These are phyloP conservation scores for Hymenoscyphus infarciens DNA, from an alignment of 2,329 filamentous ascomycete species.

Conservation along the genomic window DNA sequence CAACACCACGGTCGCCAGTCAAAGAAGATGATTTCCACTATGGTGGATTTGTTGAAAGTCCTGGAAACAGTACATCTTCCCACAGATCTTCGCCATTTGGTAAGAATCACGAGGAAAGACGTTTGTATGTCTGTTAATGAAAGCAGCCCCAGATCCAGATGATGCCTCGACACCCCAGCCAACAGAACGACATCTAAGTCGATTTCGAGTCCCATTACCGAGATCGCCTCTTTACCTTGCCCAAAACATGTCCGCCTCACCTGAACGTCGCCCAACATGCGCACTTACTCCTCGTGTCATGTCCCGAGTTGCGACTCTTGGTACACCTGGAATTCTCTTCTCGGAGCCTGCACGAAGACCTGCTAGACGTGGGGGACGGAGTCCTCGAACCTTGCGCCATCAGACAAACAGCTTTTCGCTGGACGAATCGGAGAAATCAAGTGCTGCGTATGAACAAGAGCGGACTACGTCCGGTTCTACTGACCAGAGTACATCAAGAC, in stretches of 20 bases:
- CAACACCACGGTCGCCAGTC: conserved; percentile 12
- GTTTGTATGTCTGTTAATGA: neutral
- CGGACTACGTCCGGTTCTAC: conserved; percentile 25
- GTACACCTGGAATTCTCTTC: conserved; percentile 33
- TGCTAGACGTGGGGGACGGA: conserved; percentile 9
- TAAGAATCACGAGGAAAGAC: conserved; percentile 8
- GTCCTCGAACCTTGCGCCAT: conserved; percentile 31
- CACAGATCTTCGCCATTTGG: conserved; percentile 23
- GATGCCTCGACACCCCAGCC: conserved; percentile 31
- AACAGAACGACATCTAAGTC: conserved; percentile 15
- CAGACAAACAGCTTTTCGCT: conserved; percentile 38
- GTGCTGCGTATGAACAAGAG: conserved; percentile 33
- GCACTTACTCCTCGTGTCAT: conserved; percentile 29
- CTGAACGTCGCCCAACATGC: conserved; percentile 25
- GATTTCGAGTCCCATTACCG: conserved; percentile 25
- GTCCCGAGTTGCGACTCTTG: conserved; percentile 25
- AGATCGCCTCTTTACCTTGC: conserved; percentile 35
- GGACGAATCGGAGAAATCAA: conserved; percentile 33
- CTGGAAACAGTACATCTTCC: conserved; percentile 12
- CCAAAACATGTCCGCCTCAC: conserved; percentile 34
- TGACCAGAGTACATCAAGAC: conserved; percentile 18
- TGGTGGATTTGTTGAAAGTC: conserved; percentile 30
- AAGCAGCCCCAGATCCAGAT: conserved; percentile 21
- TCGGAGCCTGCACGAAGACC: conserved; percentile 32
- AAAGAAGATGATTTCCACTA: conserved; percentile 33